Evolutionary conservation across 2,329 filamentous ascomycete genomes (phyloP).

Genomic region (Tolypocladium sp.): DNA sequence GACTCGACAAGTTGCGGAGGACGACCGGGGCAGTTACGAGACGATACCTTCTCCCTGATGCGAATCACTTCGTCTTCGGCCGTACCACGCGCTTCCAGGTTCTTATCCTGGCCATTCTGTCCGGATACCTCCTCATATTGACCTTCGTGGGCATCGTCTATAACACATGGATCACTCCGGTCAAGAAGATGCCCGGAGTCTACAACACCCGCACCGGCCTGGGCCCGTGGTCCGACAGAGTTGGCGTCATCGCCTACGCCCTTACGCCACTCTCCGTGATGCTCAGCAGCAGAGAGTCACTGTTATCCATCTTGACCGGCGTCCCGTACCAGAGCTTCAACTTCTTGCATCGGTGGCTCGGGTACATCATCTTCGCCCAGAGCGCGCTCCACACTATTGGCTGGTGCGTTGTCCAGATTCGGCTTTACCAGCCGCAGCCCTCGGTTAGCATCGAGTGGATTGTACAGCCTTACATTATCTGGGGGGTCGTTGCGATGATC

Average conservation of each 20-base stretch:
- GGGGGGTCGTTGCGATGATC: constrained; percentile 61
- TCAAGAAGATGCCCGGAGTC: constrained; percentile 43
- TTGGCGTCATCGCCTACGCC: constrained; percentile 64
- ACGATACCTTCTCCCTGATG: constrained; percentile 52
- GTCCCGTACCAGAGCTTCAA: constrained; percentile 70
- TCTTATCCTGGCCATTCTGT: constrained; percentile 46
- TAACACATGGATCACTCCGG: constrained; percentile 60
- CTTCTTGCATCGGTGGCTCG: constrained; percentile 69
- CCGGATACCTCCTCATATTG: constrained; percentile 57
- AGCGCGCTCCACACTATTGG: constrained; percentile 59
- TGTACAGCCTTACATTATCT: constrained; percentile 58
- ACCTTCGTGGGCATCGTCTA: constrained; percentile 62
- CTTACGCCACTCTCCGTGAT: constrained; percentile 62
- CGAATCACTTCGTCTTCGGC: constrained; percentile 50
- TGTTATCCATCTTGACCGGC: constrained; percentile 61
- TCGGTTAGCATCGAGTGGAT: constrained; percentile 47
- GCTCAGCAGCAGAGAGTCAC: constrained; percentile 58
- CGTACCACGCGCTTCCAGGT: constrained; percentile 61
- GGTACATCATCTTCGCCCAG: constrained; percentile 64
- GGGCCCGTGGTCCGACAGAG: constrained; percentile 58
- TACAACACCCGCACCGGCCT: constrained; percentile 58
- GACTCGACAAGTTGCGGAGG: constrained; percentile 17
- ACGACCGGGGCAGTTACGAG: constrained; percentile 32
- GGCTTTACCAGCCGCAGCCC: constrained; percentile 65
- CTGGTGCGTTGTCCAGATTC: constrained; percentile 59